Evolutionary conservation across 345 rosid species (phyloP).

Genomic region (Kernera saxatilis): DNA sequence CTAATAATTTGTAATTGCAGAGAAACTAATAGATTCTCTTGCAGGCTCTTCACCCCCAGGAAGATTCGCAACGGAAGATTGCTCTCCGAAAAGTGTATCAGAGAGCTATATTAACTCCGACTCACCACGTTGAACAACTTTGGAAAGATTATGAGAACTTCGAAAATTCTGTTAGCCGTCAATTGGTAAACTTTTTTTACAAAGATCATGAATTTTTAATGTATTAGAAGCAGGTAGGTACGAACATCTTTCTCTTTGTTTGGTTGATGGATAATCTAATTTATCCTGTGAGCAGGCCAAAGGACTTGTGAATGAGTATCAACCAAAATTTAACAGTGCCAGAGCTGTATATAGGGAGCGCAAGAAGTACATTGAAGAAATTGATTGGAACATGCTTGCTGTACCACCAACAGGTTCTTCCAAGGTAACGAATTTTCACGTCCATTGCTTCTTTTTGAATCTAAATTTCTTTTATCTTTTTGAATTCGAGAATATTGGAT

Average conservation of each 20-base stretch:
- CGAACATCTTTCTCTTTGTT: background rate
- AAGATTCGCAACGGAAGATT: constrained; percentile 81
- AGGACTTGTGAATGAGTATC: constrained; percentile 85
- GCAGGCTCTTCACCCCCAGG: constrained; percentile 66
- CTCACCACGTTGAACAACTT: constrained; percentile 86
- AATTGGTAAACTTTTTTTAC: constrained; percentile 52
- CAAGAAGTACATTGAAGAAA: constrained; percentile 88
- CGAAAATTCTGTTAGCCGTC: constrained; percentile 90
- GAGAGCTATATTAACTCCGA: constrained; percentile 82
- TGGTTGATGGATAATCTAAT: constrained; percentile 21
- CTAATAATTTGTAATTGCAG: background rate
- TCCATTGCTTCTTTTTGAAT: constrained; percentile 3
- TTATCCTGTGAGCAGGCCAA: constrained; percentile 63
- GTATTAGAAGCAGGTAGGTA: background rate
- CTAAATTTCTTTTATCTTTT: background rate
- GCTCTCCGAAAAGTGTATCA: constrained; percentile 78
- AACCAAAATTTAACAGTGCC: constrained; percentile 86
- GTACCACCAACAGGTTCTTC: constrained; percentile 74
- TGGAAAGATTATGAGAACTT: constrained; percentile 95
- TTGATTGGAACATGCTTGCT: constrained; percentile 94
- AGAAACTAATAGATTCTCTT: constrained; percentile 19
- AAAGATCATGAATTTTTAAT: background rate
- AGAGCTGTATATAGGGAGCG: constrained; percentile 90
- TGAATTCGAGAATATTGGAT: constrained; percentile 2
- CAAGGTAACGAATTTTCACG: constrained; percentile 46